Evolutionary conservation across 352 stramenopile genomes (phyloP).

Genomic region (Pythium brachiatum): DNA sequence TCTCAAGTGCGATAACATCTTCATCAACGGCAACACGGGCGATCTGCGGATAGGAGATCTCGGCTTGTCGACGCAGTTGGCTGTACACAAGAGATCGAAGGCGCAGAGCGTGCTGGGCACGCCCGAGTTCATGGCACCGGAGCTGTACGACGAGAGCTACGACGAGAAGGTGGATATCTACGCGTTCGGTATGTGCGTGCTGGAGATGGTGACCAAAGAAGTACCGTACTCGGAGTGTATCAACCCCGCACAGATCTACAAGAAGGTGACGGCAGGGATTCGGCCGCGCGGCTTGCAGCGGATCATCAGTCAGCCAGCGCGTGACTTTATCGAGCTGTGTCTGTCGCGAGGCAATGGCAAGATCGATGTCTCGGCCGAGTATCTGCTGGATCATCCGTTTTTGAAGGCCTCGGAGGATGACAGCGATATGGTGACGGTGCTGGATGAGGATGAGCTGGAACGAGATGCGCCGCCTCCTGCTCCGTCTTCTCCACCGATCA

Average conservation of each 20-base stretch:
- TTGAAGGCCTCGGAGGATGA: slow-evolving; percentile 79
- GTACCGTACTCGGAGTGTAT: slow-evolving; percentile 97
- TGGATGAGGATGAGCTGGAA: slow-evolving; percentile 69
- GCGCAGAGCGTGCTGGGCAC: slow-evolving; percentile 96
- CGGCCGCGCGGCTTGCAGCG: slow-evolving; percentile 67
- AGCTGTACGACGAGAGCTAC: slow-evolving; percentile 98
- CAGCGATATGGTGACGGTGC: slow-evolving; percentile 68
- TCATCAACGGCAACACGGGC: slow-evolving; percentile 98
- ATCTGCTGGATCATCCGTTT: slow-evolving; percentile 73
- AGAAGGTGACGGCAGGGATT: slow-evolving; percentile 87
- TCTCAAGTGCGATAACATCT: slow-evolving; percentile 96
- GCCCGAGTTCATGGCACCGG: slow-evolving; percentile 99
- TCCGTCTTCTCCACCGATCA: slow-evolving; percentile 42
- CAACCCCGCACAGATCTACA: slow-evolving; percentile 90
- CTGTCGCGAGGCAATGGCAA: slow-evolving; percentile 75
- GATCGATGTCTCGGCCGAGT: slow-evolving; percentile 79
- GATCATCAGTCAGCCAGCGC: slow-evolving; percentile 67
- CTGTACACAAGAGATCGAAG: slow-evolving; percentile 70
- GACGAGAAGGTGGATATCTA: slow-evolving; percentile 98
- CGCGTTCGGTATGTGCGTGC: slow-evolving; percentile 99
- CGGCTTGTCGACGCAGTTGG: slow-evolving; percentile 86
- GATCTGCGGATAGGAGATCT: slow-evolving; percentile 98
- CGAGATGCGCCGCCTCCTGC: slow-evolving; percentile 41
- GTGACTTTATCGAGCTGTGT: slow-evolving; percentile 85
- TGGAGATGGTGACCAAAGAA: slow-evolving; percentile 99